Evolutionary conservation across 352 stramenopile genomes (phyloP), one percentile per base, ranked within the genome.

Genomic region (Globisporangium canariense): DNA sequence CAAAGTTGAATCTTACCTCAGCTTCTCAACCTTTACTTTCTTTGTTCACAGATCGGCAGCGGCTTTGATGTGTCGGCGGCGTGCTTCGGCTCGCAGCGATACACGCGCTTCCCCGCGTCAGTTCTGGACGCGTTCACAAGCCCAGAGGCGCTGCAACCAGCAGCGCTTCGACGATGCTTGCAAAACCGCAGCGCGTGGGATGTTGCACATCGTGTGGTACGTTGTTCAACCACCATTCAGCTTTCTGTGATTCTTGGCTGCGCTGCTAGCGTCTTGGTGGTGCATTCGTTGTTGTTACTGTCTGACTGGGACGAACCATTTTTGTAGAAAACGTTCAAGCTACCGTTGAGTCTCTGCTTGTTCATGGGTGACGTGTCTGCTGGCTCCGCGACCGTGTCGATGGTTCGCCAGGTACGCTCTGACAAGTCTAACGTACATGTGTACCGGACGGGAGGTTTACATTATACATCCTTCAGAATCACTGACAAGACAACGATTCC

Each of bases 1-100:
- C 20, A 53, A 53, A 30, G 45, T 51, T 50, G 45, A 30, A 30
- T 13, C 50, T n/a, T 4, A n/a, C n/a, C 47, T 5, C 14, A 47
- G 0, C n/a, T 20, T 13, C 7, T 56, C 9, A 47, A 11, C 51
- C 18, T 16, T 9, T 20, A 3, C 43, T 41, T 11, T 20, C 22
- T 2, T 22, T 59, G 11, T 14, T 55, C 54, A 52, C 58, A 94
- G 84, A 90, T 99, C n/a, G 97, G 97, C 41, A 98, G 91, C 62
- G 97, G 97, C 4, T 99, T 99, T 76, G 97, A 99, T 75, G 93
- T 99, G 5, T 97, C 90, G 10, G 83, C 93, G 0, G 97, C 97
- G 13, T 93, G 91, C 47, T 97, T 96, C 69, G 96, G 97, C 11
- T 98, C 90, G 13, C 94, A 98, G 65, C 75, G 88, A n/a, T 99